Percentiles rank a stretch among this genome's conserved stretches.
Conservation (phyloP, 768 basidiomycete species). For the Clitopilus hobsonii region DNA sequence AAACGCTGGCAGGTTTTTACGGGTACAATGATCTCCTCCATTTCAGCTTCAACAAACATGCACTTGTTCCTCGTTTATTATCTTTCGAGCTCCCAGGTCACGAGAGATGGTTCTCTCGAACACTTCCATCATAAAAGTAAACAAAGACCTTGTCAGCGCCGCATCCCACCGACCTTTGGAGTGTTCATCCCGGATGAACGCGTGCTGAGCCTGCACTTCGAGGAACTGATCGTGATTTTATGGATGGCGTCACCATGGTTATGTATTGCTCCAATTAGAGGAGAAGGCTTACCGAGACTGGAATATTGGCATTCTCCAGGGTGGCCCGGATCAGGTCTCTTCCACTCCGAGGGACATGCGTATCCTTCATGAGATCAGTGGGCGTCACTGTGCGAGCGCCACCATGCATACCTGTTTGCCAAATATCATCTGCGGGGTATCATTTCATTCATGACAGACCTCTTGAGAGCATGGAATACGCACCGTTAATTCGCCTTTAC, state of each 20-base stretch:
- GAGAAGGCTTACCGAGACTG: conserved; percentile 53
- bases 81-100: conserved; percentile 71
- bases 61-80: conserved; percentile 45
- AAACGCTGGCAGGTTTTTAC: background rate
- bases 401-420: conserved; percentile 71
- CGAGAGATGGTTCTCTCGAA: conserved; percentile 85
- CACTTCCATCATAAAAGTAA: conserved; percentile 87
- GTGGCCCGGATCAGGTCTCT: conserved; percentile 79
- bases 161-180: conserved; percentile 97
- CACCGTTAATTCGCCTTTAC: conserved; percentile 83
- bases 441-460: background rate
- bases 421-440: conserved; percentile 73
- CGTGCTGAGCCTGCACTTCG: conserved; percentile 96
- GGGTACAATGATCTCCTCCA: background rate
- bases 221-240: conserved; percentile 53
- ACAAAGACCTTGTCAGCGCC: conserved; percentile 76
- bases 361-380: conserved; percentile 55
- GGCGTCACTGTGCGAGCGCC: background rate
- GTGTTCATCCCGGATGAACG: conserved; percentile 89
- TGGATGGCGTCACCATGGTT: background rate
- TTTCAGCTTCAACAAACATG: conserved; percentile 64
- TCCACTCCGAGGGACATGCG: conserved; percentile 86
- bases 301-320: conserved; percentile 76
- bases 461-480: conserved; percentile 17
- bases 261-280: background rate